phyloP scores from a whole-genome alignment of 257 asterid genomes.

The Mitragyna speciosa region DNA sequence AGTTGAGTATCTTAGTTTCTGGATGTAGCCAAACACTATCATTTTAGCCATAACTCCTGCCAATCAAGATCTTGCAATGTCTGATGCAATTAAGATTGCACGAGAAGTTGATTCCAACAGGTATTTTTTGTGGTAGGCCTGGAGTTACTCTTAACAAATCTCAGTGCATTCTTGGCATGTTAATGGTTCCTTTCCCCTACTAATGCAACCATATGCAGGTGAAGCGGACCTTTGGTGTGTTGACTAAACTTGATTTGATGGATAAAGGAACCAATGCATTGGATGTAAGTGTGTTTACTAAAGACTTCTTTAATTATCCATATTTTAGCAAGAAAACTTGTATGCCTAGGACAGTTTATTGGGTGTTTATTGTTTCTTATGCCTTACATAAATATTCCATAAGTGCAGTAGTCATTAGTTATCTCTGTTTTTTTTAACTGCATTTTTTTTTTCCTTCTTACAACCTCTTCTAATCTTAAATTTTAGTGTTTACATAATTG shows the following conservation, averaged over 20 bases:
- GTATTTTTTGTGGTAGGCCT: conserved; percentile 22
- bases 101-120: conserved; percentile 51
- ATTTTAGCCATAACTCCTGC: conserved; percentile 51
- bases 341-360: too few relatives aligned
- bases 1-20: not conserved
- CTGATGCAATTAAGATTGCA: conserved; percentile 50
- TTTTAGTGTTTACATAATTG: not conserved
- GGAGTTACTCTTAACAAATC: not conserved
- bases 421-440: not conserved
- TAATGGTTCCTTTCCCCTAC: not conserved
- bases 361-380: not conserved
- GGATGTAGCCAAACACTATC: conserved; percentile 44
- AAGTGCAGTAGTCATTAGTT: not conserved
- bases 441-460: not conserved
- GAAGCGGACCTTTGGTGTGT: conserved; percentile 47
- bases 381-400: not conserved
- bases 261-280: conserved; percentile 52
- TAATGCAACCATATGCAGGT: conserved; percentile 27
- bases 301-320: not conserved
- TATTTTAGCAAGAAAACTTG: not conserved
- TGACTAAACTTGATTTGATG: conserved; percentile 52
- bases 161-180: not conserved
- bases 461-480: not conserved
- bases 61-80: conserved; percentile 52
- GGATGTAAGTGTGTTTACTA: conserved; percentile 33